Percentiles rank a stretch among this genome's conserved stretches.
These are phyloP conservation scores for thale cress (Arabidopsis thaliana) DNA, from an alignment of 345 rosid species.

Conservation along the genomic window DNA sequence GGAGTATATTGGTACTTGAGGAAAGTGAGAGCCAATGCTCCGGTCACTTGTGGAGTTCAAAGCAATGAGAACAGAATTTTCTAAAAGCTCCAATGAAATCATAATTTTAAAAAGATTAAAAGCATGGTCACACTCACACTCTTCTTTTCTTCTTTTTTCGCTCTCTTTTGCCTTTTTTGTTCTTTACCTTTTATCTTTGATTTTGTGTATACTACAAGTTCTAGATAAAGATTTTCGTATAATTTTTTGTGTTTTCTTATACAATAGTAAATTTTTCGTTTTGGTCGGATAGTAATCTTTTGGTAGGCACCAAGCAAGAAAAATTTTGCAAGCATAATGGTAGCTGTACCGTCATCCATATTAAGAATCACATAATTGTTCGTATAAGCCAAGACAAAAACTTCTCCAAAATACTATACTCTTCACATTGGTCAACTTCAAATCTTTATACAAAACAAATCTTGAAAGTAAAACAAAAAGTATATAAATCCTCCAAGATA, in stretches of 20 bases:
- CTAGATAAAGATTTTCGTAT: constrained; percentile 22
- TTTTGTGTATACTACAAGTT: constrained; percentile 40
- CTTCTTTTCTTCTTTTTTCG: constrained; percentile 6
- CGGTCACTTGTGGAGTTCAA: constrained; percentile 90
- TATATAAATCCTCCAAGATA: neutral
- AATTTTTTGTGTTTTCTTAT: neutral
- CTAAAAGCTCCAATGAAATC: constrained; percentile 38
- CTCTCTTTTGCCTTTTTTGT: constrained; percentile 1
- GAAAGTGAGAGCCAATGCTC: constrained; percentile 82
- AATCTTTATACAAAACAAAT: neutral
- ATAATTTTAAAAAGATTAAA: neutral
- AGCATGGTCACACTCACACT: constrained; percentile 20
- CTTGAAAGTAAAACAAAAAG: neutral
- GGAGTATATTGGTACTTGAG: constrained; percentile 71
- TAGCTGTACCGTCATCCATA: too few species aligned
- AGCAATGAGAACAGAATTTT: constrained; percentile 85
- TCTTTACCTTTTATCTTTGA: constrained; percentile 7
- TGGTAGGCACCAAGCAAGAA: neutral
- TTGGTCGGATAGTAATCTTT: neutral
- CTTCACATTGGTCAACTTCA: constrained; percentile 23
- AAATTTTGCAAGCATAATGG: neutral
- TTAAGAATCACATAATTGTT: too few species aligned
- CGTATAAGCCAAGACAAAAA: too few species aligned
- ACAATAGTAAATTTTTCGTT: neutral
- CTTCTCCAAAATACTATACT: neutral